A percentile compares a stretch with the other conserved stretches of the same genome.
phyloP scores from a whole-genome alignment of 306 rosid species.

The Vachellia collinsii region DNA sequence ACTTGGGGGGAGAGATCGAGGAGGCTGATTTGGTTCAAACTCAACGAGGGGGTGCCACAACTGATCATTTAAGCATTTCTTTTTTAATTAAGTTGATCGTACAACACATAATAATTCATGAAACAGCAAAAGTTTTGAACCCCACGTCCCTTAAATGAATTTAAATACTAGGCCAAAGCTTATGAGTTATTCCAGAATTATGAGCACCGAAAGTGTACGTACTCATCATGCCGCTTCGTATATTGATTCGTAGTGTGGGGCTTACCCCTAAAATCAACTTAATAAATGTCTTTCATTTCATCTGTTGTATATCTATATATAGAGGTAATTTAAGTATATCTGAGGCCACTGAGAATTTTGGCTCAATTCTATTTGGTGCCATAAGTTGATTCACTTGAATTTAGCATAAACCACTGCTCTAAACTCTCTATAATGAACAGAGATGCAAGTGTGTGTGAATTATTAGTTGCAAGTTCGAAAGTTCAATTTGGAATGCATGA shows the following conservation, averaged over 20 bases:
- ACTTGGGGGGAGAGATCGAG: neutral
- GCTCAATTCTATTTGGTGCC: neutral
- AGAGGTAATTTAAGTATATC: no score
- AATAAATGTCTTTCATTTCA: no score
- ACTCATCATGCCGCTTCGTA: neutral
- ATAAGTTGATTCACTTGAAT: neutral
- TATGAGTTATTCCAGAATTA: neutral
- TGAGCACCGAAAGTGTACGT: neutral
- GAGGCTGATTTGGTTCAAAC: neutral
- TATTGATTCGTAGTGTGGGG: neutral
- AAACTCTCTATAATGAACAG: neutral
- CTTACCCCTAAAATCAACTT: neutral
- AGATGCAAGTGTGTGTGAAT: neutral
- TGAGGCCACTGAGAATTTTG: neutral
- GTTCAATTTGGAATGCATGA: neutral
- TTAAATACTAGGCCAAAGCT: neutral
- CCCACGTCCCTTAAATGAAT: neutral
- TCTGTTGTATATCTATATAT: no score
- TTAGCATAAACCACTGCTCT: neutral
- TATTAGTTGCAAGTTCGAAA: neutral
- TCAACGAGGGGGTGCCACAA: neutral
- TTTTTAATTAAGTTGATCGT: no score
- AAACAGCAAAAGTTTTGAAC: neutral
- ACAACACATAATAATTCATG: no score
- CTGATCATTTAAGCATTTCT: neutral